These are phyloP conservation scores for Phellinidium pouzarii DNA, from an alignment of 1,284 basidiomycete species.

Conservation along the genomic window DNA sequence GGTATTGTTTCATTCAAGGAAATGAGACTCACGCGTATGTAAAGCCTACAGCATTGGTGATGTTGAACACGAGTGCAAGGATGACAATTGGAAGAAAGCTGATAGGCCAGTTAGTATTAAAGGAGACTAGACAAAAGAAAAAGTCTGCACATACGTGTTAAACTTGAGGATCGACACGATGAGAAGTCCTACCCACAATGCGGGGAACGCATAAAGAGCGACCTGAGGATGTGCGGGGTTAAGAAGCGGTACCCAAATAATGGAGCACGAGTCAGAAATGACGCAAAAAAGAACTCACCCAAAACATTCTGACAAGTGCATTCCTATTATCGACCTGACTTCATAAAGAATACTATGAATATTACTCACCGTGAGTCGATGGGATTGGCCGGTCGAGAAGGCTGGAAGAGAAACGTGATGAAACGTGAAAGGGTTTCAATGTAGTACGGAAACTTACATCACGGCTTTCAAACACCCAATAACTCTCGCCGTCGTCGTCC, in stretches of 20 bases:
- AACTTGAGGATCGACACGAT: constrained; percentile 86
- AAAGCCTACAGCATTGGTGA: constrained; percentile 89
- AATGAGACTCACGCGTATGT: constrained; percentile 69
- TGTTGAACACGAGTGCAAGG: constrained; percentile 85
- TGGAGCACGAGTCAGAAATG: constrained; percentile 5
- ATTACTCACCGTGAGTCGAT: constrained; percentile 76
- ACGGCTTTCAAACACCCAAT: constrained; percentile 92
- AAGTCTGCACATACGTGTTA: constrained; percentile 53
- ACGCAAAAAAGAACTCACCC: constrained; percentile 44
- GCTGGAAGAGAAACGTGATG: constrained; percentile 41
- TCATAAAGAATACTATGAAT: constrained; percentile 5
- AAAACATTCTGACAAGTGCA: constrained; percentile 70
- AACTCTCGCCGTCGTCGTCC: constrained; percentile 91
- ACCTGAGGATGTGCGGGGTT: constrained; percentile 41
- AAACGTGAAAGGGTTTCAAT: constrained; percentile 6
- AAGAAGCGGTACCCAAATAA: not conserved
- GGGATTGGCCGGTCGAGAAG: constrained; percentile 83
- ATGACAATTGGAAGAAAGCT: constrained; percentile 85
- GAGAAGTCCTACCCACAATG: constrained; percentile 79
- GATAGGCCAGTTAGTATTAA: constrained; percentile 15
- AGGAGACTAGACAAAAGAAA: constrained; percentile 11
- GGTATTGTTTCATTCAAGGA: constrained; percentile 6
- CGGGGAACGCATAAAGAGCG: constrained; percentile 85
- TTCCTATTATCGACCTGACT: constrained; percentile 4
- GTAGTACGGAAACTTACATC: constrained; percentile 53